Conservation (phyloP, 441 rosid species). For the Croton laevigatus region DNA sequence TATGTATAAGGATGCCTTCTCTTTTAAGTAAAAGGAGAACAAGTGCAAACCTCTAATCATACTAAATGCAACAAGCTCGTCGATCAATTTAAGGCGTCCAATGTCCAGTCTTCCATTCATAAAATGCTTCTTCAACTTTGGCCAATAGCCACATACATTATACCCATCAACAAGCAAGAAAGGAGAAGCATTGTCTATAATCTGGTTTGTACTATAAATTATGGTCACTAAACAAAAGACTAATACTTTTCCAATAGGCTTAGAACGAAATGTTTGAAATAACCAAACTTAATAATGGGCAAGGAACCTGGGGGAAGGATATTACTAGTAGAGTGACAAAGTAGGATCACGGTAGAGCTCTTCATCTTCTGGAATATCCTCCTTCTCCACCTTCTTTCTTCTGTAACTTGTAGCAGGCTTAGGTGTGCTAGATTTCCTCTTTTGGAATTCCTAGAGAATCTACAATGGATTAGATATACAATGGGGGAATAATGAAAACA, state of each 20-base stretch:
- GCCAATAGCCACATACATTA: constrained; percentile 94
- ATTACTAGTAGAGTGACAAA: constrained; percentile 73
- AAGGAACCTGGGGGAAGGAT: constrained; percentile 29
- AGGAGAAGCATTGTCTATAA: constrained; percentile 57
- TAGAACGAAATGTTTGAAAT: constrained; percentile 13
- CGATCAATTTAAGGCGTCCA: constrained; percentile 78
- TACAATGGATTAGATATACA: constrained; percentile 12
- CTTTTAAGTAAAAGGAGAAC: constrained; percentile 4
- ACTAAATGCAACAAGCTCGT: constrained; percentile 75
- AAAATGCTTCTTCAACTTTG: constrained; percentile 84
- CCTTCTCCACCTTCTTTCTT: constrained; percentile 67
- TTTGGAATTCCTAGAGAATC: constrained; percentile 55
- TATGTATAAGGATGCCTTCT: not conserved
- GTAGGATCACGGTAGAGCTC: constrained; percentile 75
- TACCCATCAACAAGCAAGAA: constrained; percentile 95
- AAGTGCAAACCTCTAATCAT: constrained; percentile 58
- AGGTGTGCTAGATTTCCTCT: constrained; percentile 49
- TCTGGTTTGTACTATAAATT: constrained; percentile 74
- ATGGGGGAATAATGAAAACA: not conserved
- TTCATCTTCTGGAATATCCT: constrained; percentile 59
- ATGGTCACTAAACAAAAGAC: constrained; percentile 22
- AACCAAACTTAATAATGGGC: constrained; percentile 15
- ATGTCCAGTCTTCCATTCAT: constrained; percentile 71
- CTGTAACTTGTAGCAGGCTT: constrained; percentile 91
- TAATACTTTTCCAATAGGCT: constrained; percentile 21